phyloP scores from a whole-genome alignment of 495 filamentous ascomycete species.

The Staphylotrichum tortipilum region DNA sequence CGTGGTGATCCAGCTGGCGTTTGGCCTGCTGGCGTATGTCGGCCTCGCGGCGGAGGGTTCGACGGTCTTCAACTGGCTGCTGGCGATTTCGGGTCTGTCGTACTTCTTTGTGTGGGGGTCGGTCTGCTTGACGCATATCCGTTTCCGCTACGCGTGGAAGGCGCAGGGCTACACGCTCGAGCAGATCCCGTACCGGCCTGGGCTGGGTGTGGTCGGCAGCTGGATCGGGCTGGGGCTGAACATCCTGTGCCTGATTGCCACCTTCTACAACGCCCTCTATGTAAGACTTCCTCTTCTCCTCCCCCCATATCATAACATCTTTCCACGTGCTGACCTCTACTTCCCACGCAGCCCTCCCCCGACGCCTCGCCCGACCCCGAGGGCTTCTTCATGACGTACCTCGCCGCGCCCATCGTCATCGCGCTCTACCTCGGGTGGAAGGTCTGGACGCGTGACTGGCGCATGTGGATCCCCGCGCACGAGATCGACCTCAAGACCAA shows the following conservation, averaged over 20 bases:
- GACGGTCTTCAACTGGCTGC: conserved; percentile 52
- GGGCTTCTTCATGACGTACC: conserved; percentile 58
- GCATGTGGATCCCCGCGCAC: conserved; percentile 49
- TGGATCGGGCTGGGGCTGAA: conserved; percentile 52
- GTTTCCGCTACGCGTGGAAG: conserved; percentile 54
- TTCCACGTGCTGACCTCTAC: conserved; percentile 10
- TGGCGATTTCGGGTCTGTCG: conserved; percentile 56
- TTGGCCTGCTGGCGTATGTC: conserved; percentile 35
- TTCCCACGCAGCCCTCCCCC: conserved; percentile 44
- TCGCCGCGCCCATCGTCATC: conserved; percentile 52
- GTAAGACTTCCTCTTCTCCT: conserved; percentile 27
- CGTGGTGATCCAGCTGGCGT: conserved; percentile 43
- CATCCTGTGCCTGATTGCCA: conserved; percentile 53
- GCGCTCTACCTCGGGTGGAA: conserved; percentile 38
- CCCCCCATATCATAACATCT: neutral
- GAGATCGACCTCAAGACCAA: conserved; percentile 33
- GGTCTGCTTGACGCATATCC: conserved; percentile 62
- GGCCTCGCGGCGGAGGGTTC: conserved; percentile 18
- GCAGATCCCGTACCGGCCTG: conserved; percentile 40
- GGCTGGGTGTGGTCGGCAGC: conserved; percentile 55
- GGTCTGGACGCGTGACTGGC: conserved; percentile 54
- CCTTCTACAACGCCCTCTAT: conserved; percentile 40
- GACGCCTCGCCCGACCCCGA: conserved; percentile 38
- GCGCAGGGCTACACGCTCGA: conserved; percentile 42
- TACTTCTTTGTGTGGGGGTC: conserved; percentile 65